phyloP scores from a whole-genome alignment of 257 asterid species.

The Gardenia jasminoides region DNA sequence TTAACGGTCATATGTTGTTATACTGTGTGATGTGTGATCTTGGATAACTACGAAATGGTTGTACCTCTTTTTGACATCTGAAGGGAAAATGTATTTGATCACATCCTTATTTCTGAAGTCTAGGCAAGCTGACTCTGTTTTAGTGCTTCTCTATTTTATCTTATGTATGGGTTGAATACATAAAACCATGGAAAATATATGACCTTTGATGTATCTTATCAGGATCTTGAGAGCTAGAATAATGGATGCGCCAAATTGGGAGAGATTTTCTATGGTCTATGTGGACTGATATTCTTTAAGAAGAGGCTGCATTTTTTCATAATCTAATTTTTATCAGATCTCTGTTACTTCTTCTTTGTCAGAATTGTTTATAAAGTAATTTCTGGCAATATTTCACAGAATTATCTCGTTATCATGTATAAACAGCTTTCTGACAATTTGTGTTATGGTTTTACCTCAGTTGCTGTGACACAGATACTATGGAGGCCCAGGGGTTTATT shows the following conservation, averaged over 20 bases:
- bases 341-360: background rate
- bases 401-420: background rate
- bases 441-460: conserved; percentile 47
- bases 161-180: background rate
- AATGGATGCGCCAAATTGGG: background rate
- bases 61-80: background rate
- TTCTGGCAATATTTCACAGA: background rate
- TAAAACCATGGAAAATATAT: background rate
- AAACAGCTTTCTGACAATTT: conserved; percentile 2
- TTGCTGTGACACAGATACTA: conserved; percentile 86
- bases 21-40: background rate
- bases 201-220: background rate
- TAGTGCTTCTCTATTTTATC: background rate
- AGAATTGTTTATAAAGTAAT: background rate
- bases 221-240: background rate
- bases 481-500: conserved; percentile 97
- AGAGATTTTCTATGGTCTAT: background rate
- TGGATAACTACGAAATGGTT: background rate
- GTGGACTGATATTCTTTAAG: background rate
- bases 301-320: conserved; percentile 13
- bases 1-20: background rate
- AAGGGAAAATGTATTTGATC: background rate
- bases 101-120: background rate
- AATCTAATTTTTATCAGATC: background rate
- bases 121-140: background rate